phyloP scores from a whole-genome alignment of 768 basidiomycete species.

The Termitomyces sp. region DNA sequence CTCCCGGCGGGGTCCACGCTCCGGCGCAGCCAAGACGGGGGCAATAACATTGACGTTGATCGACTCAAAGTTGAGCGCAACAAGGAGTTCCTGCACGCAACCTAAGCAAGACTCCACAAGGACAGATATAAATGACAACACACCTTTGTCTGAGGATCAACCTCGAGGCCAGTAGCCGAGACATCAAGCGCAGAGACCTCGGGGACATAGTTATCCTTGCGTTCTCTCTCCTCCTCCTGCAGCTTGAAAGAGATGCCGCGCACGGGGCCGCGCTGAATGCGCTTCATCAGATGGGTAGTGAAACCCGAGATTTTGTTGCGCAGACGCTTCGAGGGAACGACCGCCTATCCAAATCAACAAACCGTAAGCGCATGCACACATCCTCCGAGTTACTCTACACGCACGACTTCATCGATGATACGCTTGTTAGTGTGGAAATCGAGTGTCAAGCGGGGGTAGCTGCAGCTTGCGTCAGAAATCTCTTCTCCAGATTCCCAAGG shows the following conservation, averaged over 20 bases:
- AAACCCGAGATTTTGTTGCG: slow-evolving; percentile 99
- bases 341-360: slow-evolving; percentile 47
- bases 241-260: slow-evolving; percentile 99
- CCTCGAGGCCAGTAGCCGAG: slow-evolving; percentile 67
- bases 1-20: slow-evolving; percentile 72
- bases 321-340: slow-evolving; percentile 97
- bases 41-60: slow-evolving; percentile 71
- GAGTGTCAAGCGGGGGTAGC: slow-evolving; percentile 98
- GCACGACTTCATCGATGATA: slow-evolving; percentile 95
- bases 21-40: slow-evolving; percentile 62
- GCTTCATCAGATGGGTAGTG: slow-evolving; percentile 99
- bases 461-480: slow-evolving; percentile 24
- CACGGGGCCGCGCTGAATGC: slow-evolving; percentile 97
- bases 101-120: background rate
- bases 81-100: slow-evolving; percentile 73
- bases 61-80: slow-evolving; percentile 91
- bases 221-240: slow-evolving; percentile 98
- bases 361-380: background rate
- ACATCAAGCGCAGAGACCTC: slow-evolving; percentile 96
- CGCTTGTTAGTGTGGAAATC: slow-evolving; percentile 99
- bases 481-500: background rate
- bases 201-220: slow-evolving; percentile 99
- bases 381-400: slow-evolving; percentile 5
- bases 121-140: slow-evolving; percentile 20
- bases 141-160: slow-evolving; percentile 94